A percentile compares a stretch with the other conserved stretches of the same genome.
These are phyloP conservation scores for Dictyostelium discoideum DNA, from an alignment of 78 protist species.

Conservation along the genomic window dicty_2.7 NC_007090.3:5343501-5344000, in stretches of 20 bases:
- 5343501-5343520: not conserved
- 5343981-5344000: not conserved
- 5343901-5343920: not conserved
- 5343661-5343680: not conserved
- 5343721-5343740: not conserved
- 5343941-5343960: not conserved
- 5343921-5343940: not conserved
- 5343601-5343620: not conserved
- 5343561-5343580: not conserved
- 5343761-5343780: not conserved
- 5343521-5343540: not conserved
- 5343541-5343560: not conserved
- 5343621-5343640: not conserved
- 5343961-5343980: not conserved
- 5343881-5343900: not conserved
- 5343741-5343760: not conserved
- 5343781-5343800: not conserved
- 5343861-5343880: not conserved
- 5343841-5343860: not conserved
- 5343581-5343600: not conserved
- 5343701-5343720: not conserved
- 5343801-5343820: not conserved
- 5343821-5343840: not conserved
- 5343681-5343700: not conserved
- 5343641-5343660: not conserved